A percentile compares a stretch with the other conserved stretches of the same genome.
phyloP scores from a whole-genome alignment of 208 protist species.

The Cochliopodium minus region DNA sequence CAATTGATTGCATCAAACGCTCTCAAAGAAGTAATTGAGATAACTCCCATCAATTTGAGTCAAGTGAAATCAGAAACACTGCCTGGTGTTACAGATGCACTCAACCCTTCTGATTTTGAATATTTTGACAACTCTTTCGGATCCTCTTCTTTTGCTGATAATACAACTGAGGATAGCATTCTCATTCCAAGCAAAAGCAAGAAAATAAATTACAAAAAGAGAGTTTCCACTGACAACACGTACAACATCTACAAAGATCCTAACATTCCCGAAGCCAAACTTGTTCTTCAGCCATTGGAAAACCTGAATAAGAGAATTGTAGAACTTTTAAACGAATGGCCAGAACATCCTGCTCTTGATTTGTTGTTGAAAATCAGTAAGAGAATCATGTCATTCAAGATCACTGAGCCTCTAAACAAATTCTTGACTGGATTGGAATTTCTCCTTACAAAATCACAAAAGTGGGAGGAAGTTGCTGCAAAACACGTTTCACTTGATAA shows the following conservation, averaged over 20 bases:
- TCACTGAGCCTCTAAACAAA: conserved; percentile 4
- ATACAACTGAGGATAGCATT: too few species aligned
- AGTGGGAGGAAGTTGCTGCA: conserved; percentile 82
- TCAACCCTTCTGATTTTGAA: too few species aligned
- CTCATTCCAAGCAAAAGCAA: too few species aligned
- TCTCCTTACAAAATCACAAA: conserved; percentile 67
- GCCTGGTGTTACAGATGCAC: too few species aligned
- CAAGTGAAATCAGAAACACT: too few species aligned
- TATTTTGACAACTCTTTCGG: too few species aligned
- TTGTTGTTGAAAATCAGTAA: conserved; percentile 1
- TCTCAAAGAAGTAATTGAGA: too few species aligned
- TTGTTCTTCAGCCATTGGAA: background rate
- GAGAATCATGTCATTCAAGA: background rate
- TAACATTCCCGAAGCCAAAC: conserved; percentile 11
- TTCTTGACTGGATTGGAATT: conserved; percentile 64
- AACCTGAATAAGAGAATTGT: background rate
- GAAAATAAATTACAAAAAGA: too few species aligned
- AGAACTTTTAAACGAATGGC: background rate
- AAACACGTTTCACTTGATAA: conserved; percentile 57
- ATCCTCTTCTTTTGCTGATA: too few species aligned
- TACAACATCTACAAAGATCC: background rate
- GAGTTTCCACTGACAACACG: too few species aligned
- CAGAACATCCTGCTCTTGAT: background rate
- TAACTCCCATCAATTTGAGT: too few species aligned
- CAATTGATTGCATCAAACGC: too few species aligned